These are phyloP conservation scores for Tricholoma flavovirens DNA, from an alignment of 768 basidiomycete species.

Conservation along the genomic window DNA sequence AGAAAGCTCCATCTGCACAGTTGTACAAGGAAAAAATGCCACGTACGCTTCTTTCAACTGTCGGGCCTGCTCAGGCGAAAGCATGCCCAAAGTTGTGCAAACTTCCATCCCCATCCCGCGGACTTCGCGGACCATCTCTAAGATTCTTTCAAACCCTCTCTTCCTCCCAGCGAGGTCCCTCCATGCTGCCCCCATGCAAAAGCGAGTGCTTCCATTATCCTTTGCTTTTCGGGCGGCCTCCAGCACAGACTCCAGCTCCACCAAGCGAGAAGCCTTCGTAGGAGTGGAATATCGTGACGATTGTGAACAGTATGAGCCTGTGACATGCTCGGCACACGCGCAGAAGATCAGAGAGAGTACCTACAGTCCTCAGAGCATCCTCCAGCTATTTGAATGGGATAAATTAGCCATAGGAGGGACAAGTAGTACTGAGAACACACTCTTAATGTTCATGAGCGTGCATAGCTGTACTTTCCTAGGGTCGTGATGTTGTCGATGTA, in stretches of 20 bases:
- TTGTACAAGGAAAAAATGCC: not conserved
- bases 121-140: constrained; percentile 87
- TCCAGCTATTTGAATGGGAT: constrained; percentile 53
- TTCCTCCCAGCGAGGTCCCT: constrained; percentile 90
- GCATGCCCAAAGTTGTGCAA: constrained; percentile 97
- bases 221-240: constrained; percentile 92
- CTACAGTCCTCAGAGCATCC: constrained; percentile 95
- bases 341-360: constrained; percentile 20
- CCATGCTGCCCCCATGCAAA: constrained; percentile 99
- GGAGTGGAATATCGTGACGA: constrained; percentile 89
- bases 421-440: constrained; percentile 42
- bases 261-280: constrained; percentile 81
- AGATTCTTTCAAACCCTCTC: constrained; percentile 87
- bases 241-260: constrained; percentile 88
- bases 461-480: constrained; percentile 91
- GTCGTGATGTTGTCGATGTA: constrained; percentile 85
- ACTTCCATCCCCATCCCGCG: constrained; percentile 99
- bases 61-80: constrained; percentile 86
- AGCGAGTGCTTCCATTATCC: constrained; percentile 92
- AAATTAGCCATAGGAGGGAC: not conserved
- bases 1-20: constrained; percentile 5
- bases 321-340: constrained; percentile 4
- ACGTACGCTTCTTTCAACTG: constrained; percentile 90
- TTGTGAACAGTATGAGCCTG: constrained; percentile 97
- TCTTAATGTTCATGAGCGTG: constrained; percentile 98